Evolutionary conservation across 75 land plant species (phyloP).

Genomic region (Ceratopteris richardii): DNA sequence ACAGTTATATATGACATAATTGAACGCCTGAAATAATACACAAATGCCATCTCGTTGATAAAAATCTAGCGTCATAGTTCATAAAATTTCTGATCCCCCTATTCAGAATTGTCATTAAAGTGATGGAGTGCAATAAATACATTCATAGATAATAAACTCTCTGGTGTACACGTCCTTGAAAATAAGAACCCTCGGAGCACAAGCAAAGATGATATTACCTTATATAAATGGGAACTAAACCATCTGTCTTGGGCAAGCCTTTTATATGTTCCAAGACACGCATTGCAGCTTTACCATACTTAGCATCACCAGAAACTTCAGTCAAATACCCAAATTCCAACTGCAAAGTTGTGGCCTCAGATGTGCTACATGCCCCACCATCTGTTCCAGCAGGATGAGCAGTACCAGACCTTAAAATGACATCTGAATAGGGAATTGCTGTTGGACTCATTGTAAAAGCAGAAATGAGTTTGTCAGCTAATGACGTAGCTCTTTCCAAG

Average conservation of each 20-base stretch:
- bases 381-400: slow-evolving; percentile 71
- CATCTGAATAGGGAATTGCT: slow-evolving; percentile 82
- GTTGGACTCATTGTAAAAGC: slow-evolving; percentile 93
- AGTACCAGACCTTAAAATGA: slow-evolving; percentile 51
- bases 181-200: no score
- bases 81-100: no score
- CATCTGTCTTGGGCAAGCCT: slow-evolving; percentile 82
- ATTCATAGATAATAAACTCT: no score
- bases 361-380: slow-evolving; percentile 88
- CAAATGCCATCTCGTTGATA: no score
- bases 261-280: slow-evolving; percentile 76
- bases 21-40: no score
- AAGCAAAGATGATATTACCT: slow-evolving; percentile 54
- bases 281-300: slow-evolving; percentile 71
- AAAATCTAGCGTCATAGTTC: no score
- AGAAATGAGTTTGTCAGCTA: slow-evolving; percentile 67
- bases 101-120: no score
- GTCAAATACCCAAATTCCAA: slow-evolving; percentile 91
- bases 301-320: slow-evolving; percentile 74
- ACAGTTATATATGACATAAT: no score
- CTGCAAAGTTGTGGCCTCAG: slow-evolving; percentile 87
- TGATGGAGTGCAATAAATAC: no score
- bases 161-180: no score
- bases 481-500: slow-evolving; percentile 54
- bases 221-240: slow-evolving; percentile 89